Evolutionary conservation across 2,329 filamentous ascomycete genomes (phyloP), one percentile per base, ranked within the genome.

Genomic region (Penicillium capsulatum): DNA sequence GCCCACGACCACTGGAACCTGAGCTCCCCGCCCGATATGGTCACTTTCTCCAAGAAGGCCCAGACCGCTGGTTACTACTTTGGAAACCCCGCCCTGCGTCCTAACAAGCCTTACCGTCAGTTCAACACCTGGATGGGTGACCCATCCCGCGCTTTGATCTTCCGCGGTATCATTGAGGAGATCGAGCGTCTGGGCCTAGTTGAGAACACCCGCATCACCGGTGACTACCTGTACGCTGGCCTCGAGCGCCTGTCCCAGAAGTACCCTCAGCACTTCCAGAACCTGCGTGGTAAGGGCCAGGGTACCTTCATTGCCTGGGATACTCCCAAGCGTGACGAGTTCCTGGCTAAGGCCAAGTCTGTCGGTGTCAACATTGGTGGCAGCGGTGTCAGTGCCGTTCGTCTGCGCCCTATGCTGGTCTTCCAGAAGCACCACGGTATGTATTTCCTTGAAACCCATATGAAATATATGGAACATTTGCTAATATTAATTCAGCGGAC

Each of bases 51-150:
- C 60, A 95, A 95, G 76, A 95, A 95, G 76, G 90, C 89, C 3
- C 89, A 95, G 71, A 86, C 89, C 2, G 89, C 90, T 5, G 89
- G 89, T 22, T 95, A 91, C 76, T 95, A 92, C 76, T 95, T 82
- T 63, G 84, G 84, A 45, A 83, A 92, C 74, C 77, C 80, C 7
- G 81, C 79, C 29, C 76, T 95, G 53, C 77, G 86, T 9, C 89
- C 89, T 47, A 94, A 94, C 74, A 90, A 90, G 76, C 85, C 90
- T 4, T 95, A 94, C 75, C 83, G 89, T 47, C 89, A 95, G 70
- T 95, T 95, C 77, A 95, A 95, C 76, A 95, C 88, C 34, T 95
- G 89, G 89, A 94, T 95, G 84, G 89, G 89, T 57, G 89, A 95
- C 70, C 89, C 89, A 11, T 83, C 84, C 10, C 82, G 87, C 44